Percentiles rank a stretch among this genome's conserved stretches.
phyloP scores from a whole-genome alignment of 2,329 filamentous ascomycete genomes.

The Colletotrichum destructivum region DNA sequence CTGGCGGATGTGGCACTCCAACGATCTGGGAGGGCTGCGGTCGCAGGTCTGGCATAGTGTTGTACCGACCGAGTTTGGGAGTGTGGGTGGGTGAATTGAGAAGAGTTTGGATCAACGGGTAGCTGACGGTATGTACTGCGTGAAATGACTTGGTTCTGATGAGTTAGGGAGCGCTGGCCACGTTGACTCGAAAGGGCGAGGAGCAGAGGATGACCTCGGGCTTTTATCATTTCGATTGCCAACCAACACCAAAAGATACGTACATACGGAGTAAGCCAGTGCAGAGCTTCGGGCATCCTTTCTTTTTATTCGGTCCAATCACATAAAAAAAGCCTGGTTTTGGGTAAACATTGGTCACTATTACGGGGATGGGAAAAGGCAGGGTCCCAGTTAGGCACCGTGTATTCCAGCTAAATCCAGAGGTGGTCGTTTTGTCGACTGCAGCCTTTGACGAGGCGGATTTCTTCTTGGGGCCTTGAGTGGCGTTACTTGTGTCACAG shows the following conservation, averaged over 20 bases:
- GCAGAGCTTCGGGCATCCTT: background rate
- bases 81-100: background rate
- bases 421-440: background rate
- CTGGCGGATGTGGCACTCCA: slow-evolving; percentile 12
- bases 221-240: background rate
- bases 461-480: background rate
- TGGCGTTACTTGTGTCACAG: background rate
- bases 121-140: background rate
- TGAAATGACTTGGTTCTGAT: background rate
- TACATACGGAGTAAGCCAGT: background rate
- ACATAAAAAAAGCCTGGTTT: background rate
- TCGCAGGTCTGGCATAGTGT: slow-evolving; percentile 11
- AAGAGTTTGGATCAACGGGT: background rate
- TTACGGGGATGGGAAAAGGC: too few relatives aligned
- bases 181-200: background rate
- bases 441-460: background rate
- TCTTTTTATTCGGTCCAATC: background rate
- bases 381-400: too few relatives aligned
- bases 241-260: background rate
- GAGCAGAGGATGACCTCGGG: background rate
- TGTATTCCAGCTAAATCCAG: background rate
- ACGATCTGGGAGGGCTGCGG: background rate
- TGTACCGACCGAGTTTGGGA: background rate
- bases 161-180: background rate
- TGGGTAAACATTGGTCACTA: background rate